A percentile compares a stretch with the other conserved stretches of the same genome.
phyloP scores from a whole-genome alignment of 305 asterid genomes.

The Rubia peregrina region DNA sequence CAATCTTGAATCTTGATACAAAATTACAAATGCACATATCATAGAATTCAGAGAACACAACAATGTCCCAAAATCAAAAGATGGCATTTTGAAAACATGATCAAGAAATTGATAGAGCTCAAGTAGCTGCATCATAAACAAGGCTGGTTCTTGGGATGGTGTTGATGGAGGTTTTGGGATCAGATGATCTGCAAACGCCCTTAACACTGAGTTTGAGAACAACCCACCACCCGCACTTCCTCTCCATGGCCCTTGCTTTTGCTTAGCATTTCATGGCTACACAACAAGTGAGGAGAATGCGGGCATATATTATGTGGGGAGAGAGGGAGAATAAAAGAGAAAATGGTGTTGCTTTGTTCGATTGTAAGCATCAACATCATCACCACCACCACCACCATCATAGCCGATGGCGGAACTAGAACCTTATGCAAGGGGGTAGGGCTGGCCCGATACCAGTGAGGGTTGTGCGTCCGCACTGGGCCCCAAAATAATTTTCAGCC shows the following conservation, averaged over 20 bases:
- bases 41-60: background rate
- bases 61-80: background rate
- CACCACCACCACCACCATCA: slow-evolving; percentile 47
- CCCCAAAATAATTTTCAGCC: too few species aligned
- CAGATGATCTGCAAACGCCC: slow-evolving; percentile 44
- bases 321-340: slow-evolving; percentile 22
- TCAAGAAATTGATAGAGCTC: background rate
- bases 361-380: slow-evolving; percentile 51
- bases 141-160: slow-evolving; percentile 68
- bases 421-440: too few species aligned
- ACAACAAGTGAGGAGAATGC: slow-evolving; percentile 6
- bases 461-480: too few species aligned
- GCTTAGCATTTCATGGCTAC: slow-evolving; percentile 30
- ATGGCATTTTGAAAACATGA: background rate
- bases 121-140: slow-evolving; percentile 81
- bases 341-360: slow-evolving; percentile 40
- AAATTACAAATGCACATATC: background rate
- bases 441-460: too few species aligned
- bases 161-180: slow-evolving; percentile 43
- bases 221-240: slow-evolving; percentile 79
- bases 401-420: too few species aligned
- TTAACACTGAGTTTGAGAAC: slow-evolving; percentile 43
- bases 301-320: background rate
- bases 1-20: background rate
- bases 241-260: slow-evolving; percentile 27